Base-by-base conservation (phyloP, 495 filamentous ascomycete genomes). In the Physcia stellaris region DNA sequence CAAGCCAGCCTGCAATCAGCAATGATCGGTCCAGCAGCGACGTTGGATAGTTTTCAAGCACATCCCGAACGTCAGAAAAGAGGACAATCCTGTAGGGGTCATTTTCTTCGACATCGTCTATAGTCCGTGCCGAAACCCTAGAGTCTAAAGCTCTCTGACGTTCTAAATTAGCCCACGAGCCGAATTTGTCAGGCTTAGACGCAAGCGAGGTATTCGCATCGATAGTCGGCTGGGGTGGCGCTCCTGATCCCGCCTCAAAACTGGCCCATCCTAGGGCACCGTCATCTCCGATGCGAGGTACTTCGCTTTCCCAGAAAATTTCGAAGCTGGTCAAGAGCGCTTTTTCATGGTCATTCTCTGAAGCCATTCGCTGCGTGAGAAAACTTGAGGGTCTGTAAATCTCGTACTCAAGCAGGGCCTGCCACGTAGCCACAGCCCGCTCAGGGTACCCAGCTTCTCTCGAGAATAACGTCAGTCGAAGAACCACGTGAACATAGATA, bases 301-400 rank as follows among this genome's bases (percentile, higher is more conserved):
- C 67, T 51, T 95, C 90, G 27, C 75, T 83, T 36, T 94, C 84
- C 90, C 90, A 98, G 46, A 86, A 94, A 6, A 70, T 63, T 20
- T 65, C 52, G 37, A 92, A 80, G n/a, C 52, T 53, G n/a, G 62
- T 47, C 0, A 72, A 44, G 10, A 52, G 37, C 6, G 17, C 15
- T 12, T 44, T 39, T 10, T 38, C 19, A 6, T n/a, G 7, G 6
- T 2, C n/a, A 16, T n/a, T 11, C 11, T 9, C 32, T n/a, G 24
- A 9, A 34, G 43, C 29, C 6, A 45, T 31, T 20, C 43, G 23
- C 2, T 46, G 37, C 9, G 29, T 39, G 17, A 35, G 21, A 18
- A 52, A 32, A 4, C 40, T 19, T 6, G 32, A 29, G 3, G 78
- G 78, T 13, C 57, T 60, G 35, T 75, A 73, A 40, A 83, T 77